Conservation (phyloP, 768 basidiomycete species). For the Cantharellus anzutake region DNA sequence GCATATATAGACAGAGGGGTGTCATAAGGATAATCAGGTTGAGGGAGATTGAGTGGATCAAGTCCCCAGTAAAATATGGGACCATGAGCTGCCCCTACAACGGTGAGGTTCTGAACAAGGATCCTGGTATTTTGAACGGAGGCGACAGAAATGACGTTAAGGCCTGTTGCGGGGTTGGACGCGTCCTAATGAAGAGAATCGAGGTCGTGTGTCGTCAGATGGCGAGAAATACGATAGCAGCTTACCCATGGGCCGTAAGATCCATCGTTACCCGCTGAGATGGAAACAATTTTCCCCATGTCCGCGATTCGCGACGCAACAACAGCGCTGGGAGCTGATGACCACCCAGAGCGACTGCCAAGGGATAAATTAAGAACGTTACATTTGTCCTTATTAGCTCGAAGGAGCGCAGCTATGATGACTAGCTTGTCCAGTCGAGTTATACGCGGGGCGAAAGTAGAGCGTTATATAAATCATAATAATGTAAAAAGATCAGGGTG, state of each 20-base stretch:
- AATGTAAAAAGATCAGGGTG: not conserved
- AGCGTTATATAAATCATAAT: no score
- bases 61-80: not conserved
- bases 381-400: conserved; percentile 5
- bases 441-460: no score
- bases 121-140: conserved; percentile 7
- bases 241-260: conserved; percentile 13
- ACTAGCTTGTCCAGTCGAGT: no score
- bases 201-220: no score
- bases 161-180: conserved; percentile 15
- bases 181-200: conserved; percentile 13
- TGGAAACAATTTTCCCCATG: conserved; percentile 37
- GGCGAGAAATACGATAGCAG: no score
- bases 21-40: conserved; percentile 12
- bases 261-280: conserved; percentile 16
- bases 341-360: conserved; percentile 29
- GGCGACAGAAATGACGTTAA: conserved; percentile 17
- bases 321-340: conserved; percentile 32
- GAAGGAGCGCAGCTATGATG: not conserved
- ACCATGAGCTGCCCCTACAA: not conserved
- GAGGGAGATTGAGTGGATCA: conserved; percentile 4
- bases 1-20: conserved; percentile 16
- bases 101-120: not conserved
- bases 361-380: conserved; percentile 5
- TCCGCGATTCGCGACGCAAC: conserved; percentile 39